Conservation (phyloP, 495 filamentous ascomycete genomes). For the Penicillium manginii region DNA sequence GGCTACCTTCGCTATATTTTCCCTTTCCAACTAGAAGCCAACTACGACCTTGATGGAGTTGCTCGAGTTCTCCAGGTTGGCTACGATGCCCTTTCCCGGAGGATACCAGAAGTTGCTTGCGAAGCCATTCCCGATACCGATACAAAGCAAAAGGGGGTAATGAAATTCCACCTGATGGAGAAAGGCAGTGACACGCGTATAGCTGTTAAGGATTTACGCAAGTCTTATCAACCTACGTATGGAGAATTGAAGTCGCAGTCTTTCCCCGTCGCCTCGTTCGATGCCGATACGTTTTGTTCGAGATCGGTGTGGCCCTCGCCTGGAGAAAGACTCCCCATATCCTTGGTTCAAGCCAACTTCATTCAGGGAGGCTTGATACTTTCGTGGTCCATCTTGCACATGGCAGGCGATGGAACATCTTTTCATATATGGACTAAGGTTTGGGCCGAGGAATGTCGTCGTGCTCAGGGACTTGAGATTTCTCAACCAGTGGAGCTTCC, state of each 20-base stretch:
- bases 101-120: conserved; percentile 32
- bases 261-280: conserved; percentile 37
- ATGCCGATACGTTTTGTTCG: conserved; percentile 34
- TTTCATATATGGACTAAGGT: conserved; percentile 37
- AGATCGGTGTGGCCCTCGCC: conserved; percentile 35
- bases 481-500: conserved; percentile 20
- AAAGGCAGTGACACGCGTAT: conserved; percentile 11
- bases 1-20: conserved; percentile 38
- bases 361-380: conserved; percentile 35
- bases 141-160: conserved; percentile 30
- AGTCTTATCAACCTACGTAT: conserved; percentile 26
- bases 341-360: conserved; percentile 42
- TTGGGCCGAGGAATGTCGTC: conserved; percentile 41
- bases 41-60: conserved; percentile 32
- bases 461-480: conserved; percentile 31
- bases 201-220: conserved; percentile 34
- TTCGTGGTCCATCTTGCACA: conserved; percentile 33
- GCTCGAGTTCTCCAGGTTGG: conserved; percentile 28
- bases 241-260: conserved; percentile 32
- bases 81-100: conserved; percentile 28
- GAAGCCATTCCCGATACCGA: conserved; percentile 36
- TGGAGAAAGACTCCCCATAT: conserved; percentile 31
- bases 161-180: conserved; percentile 28
- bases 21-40: conserved; percentile 28
- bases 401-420: conserved; percentile 37